phyloP scores from a whole-genome alignment of 495 filamentous ascomycete genomes.

The Xanthoparmelia taractica region DNA sequence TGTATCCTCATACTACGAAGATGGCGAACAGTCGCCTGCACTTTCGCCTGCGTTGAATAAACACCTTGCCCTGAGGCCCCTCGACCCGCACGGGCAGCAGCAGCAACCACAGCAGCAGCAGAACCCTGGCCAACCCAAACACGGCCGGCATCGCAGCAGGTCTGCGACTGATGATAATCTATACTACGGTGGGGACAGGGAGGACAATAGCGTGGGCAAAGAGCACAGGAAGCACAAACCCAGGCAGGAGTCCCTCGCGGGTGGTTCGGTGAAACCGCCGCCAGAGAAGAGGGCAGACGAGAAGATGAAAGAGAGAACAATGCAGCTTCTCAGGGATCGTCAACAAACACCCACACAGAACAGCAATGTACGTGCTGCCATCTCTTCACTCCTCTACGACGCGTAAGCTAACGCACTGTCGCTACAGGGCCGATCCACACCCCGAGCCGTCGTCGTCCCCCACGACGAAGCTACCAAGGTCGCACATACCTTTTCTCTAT shows the following conservation, averaged over 20 bases:
- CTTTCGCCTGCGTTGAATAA: slow-evolving; percentile 21
- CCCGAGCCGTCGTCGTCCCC: slow-evolving; percentile 9
- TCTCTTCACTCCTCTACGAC: background rate
- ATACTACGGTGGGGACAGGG: slow-evolving; percentile 17
- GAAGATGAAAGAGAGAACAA: slow-evolving; percentile 12
- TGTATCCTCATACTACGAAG: slow-evolving; percentile 22
- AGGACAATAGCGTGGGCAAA: slow-evolving; percentile 16
- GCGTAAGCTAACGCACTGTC: slow-evolving; percentile 8
- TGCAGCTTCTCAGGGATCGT: slow-evolving; percentile 19
- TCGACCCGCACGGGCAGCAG: slow-evolving; percentile 10
- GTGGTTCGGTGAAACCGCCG: slow-evolving; percentile 16
- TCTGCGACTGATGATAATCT: slow-evolving; percentile 17
- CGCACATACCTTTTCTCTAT: slow-evolving; percentile 16
- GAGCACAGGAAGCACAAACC: slow-evolving; percentile 18
- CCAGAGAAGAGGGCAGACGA: slow-evolving; percentile 10
- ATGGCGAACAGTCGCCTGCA: slow-evolving; percentile 19
- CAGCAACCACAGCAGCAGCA: background rate
- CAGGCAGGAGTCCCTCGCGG: slow-evolving; percentile 17
- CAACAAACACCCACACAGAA: slow-evolving; percentile 19
- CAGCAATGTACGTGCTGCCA: background rate
- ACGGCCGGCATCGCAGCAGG: slow-evolving; percentile 21
- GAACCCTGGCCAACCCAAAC: slow-evolving; percentile 6
- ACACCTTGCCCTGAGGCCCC: slow-evolving; percentile 20
- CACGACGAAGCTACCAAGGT: slow-evolving; percentile 18
- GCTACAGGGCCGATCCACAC: slow-evolving; percentile 11